phyloP scores from a whole-genome alignment of 495 filamentous ascomycete species.

The Aspergillus affinis region DNA sequence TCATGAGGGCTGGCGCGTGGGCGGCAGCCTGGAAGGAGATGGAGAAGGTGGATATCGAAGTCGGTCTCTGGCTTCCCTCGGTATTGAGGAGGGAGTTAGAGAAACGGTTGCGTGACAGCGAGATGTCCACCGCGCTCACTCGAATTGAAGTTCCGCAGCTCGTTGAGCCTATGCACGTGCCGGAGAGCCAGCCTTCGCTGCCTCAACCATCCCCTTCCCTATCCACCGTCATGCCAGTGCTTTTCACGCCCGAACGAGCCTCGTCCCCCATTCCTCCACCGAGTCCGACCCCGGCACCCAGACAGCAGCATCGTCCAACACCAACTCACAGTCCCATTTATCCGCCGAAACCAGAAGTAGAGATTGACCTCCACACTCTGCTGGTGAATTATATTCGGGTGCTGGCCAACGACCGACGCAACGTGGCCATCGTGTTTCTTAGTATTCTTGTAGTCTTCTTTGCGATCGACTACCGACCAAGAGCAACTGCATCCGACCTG shows the following conservation, averaged over 20 bases:
- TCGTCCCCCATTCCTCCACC: slow-evolving; percentile 2
- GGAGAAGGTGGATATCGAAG: slow-evolving; percentile 94
- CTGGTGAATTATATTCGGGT: slow-evolving; percentile 68
- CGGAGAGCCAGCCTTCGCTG: neutral
- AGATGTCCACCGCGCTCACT: slow-evolving; percentile 11
- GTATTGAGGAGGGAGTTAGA: slow-evolving; percentile 49
- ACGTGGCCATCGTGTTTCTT: slow-evolving; percentile 65
- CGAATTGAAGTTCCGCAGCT: slow-evolving; percentile 18
- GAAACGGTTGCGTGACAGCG: slow-evolving; percentile 34
- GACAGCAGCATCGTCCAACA: neutral
- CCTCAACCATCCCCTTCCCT: neutral
- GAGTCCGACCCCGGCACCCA: slow-evolving; percentile 3
- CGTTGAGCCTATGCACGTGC: slow-evolving; percentile 15
- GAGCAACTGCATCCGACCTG: slow-evolving; percentile 13
- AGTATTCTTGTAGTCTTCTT: slow-evolving; percentile 60
- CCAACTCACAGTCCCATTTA: slow-evolving; percentile 6
- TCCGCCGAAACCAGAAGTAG: slow-evolving; percentile 11
- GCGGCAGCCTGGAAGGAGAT: slow-evolving; percentile 93
- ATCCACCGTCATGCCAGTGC: neutral
- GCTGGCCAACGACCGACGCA: slow-evolving; percentile 66
- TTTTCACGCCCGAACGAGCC: slow-evolving; percentile 3
- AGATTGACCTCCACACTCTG: slow-evolving; percentile 56
- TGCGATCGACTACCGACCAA: slow-evolving; percentile 29
- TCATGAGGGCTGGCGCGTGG: slow-evolving; percentile 92
- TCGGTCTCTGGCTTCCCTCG: slow-evolving; percentile 68